Conservation (phyloP, 768 basidiomycete species). For the Mycena pura region DNA sequence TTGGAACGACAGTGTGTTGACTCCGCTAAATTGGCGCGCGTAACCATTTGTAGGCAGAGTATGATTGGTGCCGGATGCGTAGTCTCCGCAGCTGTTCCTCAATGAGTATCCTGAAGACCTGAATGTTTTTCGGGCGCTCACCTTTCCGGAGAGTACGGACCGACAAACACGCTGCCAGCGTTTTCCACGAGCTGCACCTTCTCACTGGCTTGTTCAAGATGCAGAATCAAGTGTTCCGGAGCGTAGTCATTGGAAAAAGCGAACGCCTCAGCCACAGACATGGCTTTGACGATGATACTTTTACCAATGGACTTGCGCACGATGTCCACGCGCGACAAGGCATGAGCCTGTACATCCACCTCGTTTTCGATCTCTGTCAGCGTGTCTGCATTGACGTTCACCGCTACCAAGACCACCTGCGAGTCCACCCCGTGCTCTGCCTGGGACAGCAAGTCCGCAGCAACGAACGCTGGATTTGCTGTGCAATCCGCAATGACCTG, state of each 20-base stretch:
- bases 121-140: conserved; percentile 40
- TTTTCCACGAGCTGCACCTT: conserved; percentile 78
- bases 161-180: conserved; percentile 97
- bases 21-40: conserved; percentile 97
- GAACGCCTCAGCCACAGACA: conserved; percentile 76
- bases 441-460: conserved; percentile 96
- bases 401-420: conserved; percentile 92
- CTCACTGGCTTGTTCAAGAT: conserved; percentile 74
- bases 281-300: conserved; percentile 84
- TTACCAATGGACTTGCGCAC: conserved; percentile 87
- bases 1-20: conserved; percentile 96
- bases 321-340: conserved; percentile 88
- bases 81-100: conserved; percentile 86
- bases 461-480: conserved; percentile 87
- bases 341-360: conserved; percentile 86
- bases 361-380: conserved; percentile 82
- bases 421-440: conserved; percentile 99
- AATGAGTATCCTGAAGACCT: conserved; percentile 1
- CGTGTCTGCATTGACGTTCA: conserved; percentile 66
- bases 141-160: conserved; percentile 96
- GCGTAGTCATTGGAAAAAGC: conserved; percentile 96
- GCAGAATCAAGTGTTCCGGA: conserved; percentile 96
- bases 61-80: conserved; percentile 98
- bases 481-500: conserved; percentile 95
- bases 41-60: conserved; percentile 96